A percentile compares a stretch with the other conserved stretches of the same genome.
Conservation (phyloP, 2,329 filamentous ascomycete genomes). For the Teratosphaeria viscida region DNA sequence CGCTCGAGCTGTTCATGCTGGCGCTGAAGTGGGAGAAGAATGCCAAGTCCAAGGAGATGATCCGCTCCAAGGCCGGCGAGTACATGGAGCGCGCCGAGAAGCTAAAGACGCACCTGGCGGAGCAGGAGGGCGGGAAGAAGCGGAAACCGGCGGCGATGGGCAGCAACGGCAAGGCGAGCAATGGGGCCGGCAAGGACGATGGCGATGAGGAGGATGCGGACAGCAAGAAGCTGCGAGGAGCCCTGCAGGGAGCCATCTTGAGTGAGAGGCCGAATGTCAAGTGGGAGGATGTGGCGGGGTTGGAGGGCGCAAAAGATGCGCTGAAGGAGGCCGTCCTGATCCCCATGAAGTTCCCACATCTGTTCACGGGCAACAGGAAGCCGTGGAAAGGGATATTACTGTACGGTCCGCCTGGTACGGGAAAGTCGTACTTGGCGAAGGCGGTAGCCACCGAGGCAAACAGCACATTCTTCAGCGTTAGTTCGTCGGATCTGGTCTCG, state of each 20-base stretch:
- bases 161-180: constrained; percentile 57
- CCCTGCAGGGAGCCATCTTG: constrained; percentile 82
- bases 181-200: constrained; percentile 47
- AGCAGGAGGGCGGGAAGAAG: constrained; percentile 55
- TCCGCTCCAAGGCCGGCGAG: constrained; percentile 84
- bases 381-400: constrained; percentile 97
- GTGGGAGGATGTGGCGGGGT: constrained; percentile 95
- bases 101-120: constrained; percentile 78
- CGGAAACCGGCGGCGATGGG: constrained; percentile 64
- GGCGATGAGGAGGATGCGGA: constrained; percentile 62
- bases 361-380: constrained; percentile 92
- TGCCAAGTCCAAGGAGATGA: constrained; percentile 91
- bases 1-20: constrained; percentile 96
- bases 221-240: constrained; percentile 87
- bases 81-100: constrained; percentile 99
- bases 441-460: constrained; percentile 97
- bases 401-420: constrained; percentile 91
- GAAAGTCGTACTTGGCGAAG: constrained; percentile 95
- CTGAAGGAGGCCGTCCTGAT: constrained; percentile 95
- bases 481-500: constrained; percentile 90
- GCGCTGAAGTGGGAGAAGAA: constrained; percentile 99
- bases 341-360: constrained; percentile 94
- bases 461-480: constrained; percentile 98
- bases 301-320: constrained; percentile 91
- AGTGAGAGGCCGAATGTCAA: constrained; percentile 92